Evolutionary conservation across 225 moss, liverwort and hornwort genomes (phyloP).

Genomic region (Sphagnum tenellum): DNA sequence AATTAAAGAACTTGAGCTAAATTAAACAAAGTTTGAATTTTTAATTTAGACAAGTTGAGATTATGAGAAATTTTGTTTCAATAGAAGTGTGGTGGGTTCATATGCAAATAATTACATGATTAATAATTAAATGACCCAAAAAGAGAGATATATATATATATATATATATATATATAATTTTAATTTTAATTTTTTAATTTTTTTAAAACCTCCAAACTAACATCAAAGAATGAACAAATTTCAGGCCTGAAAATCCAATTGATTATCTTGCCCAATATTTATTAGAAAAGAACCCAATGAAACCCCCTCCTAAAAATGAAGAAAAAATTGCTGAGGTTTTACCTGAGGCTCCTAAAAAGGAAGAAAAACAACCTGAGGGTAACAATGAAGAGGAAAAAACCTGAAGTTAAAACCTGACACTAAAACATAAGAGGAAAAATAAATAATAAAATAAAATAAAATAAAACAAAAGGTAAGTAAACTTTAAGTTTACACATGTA

Average conservation of each 20-base stretch:
- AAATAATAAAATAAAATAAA: no score
- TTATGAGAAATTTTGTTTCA: not conserved
- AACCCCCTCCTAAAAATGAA: conserved; percentile 7
- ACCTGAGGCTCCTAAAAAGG: not conserved
- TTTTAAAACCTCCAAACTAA: not conserved
- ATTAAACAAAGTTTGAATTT: no score
- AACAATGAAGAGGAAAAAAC: not conserved
- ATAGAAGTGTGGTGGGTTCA: not conserved
- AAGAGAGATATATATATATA: not conserved
- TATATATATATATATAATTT: not conserved
- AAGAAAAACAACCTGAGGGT: not conserved
- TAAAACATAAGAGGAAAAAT: no score
- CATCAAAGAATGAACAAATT: not conserved
- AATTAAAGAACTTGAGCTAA: no score
- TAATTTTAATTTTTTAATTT: not conserved
- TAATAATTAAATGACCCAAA: not conserved
- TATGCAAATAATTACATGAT: not conserved
- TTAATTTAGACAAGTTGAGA: no score
- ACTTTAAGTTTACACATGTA: no score
- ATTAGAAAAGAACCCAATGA: conserved; percentile 33
- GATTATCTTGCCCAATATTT: conserved; percentile 49
- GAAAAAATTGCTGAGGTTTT: conserved; percentile 1
- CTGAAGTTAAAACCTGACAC: no score
- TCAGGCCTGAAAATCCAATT: conserved; percentile 50
- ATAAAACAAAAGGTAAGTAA: no score